Evolutionary conservation across 2,329 filamentous ascomycete species (phyloP).

Genomic region (Moelleriella libera): DNA sequence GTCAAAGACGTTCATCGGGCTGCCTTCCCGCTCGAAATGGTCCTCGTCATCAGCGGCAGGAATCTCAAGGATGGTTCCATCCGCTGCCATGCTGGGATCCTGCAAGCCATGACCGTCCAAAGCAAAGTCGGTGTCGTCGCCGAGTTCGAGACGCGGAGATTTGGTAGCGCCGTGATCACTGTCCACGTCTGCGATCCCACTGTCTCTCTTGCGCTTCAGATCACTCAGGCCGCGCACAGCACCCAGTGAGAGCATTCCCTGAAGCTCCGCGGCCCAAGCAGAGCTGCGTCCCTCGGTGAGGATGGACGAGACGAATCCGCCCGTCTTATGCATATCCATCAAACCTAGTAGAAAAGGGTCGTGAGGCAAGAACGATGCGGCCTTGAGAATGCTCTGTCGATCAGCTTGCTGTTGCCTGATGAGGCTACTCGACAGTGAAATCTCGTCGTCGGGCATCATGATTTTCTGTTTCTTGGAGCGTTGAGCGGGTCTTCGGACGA

Average conservation of each 20-base stretch:
- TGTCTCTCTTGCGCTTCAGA: constrained; percentile 87
- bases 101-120: constrained; percentile 29
- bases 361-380: constrained; percentile 68
- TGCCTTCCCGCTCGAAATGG: constrained; percentile 26
- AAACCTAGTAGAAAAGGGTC: constrained; percentile 78
- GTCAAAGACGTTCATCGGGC: constrained; percentile 52
- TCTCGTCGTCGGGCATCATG: constrained; percentile 68
- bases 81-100: constrained; percentile 37
- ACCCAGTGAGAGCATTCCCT: constrained; percentile 81
- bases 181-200: constrained; percentile 68
- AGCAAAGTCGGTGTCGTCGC: constrained; percentile 46
- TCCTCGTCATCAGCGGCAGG: constrained; percentile 34
- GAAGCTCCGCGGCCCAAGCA: constrained; percentile 83
- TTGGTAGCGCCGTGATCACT: constrained; percentile 50
- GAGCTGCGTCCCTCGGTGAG: constrained; percentile 67
- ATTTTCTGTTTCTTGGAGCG: constrained; percentile 65
- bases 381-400: constrained; percentile 72
- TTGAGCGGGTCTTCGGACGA: constrained; percentile 55
- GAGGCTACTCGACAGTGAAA: constrained; percentile 58
- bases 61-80: constrained; percentile 52
- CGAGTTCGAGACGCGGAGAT: constrained; percentile 54
- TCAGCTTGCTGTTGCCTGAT: constrained; percentile 82
- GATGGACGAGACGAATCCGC: constrained; percentile 77
- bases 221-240: constrained; percentile 63
- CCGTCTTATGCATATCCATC: constrained; percentile 82